phyloP scores from a whole-genome alignment of 805 yeast species.

The Metschnikowia lunata region DNA sequence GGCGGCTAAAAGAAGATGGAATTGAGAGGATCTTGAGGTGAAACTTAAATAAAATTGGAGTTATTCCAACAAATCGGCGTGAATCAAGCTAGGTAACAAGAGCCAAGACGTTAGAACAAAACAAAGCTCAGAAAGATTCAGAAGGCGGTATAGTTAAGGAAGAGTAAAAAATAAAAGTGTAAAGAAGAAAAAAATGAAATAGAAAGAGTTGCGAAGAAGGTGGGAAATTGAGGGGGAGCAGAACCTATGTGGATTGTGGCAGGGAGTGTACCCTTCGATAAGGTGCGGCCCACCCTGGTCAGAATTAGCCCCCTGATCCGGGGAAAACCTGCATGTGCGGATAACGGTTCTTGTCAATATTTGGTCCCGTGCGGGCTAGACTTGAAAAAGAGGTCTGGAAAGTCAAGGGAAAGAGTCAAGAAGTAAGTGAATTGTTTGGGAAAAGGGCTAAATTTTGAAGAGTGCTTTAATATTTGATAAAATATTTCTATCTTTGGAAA shows the following conservation, averaged over 20 bases:
- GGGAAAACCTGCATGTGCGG: constrained; percentile 2
- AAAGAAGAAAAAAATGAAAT: neutral
- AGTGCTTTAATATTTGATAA: too few species aligned
- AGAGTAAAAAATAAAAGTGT: neutral
- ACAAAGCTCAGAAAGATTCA: neutral
- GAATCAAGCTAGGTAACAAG: neutral
- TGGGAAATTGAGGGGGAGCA: neutral
- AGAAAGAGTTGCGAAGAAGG: neutral
- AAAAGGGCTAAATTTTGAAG: neutral
- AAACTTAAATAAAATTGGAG: neutral
- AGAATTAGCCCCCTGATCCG: neutral
- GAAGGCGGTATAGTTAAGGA: neutral
- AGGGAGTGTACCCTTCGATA: constrained; percentile 7
- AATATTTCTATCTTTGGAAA: neutral
- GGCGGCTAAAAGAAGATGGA: too few species aligned
- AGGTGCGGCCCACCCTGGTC: neutral
- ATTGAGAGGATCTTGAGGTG: too few species aligned
- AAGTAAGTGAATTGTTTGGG: neutral
- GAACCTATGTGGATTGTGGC: constrained; percentile 5
- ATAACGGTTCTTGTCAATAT: neutral
- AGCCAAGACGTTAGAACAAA: neutral
- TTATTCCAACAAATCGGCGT: neutral
- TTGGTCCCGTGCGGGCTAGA: neutral
- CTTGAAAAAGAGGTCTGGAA: too few species aligned
- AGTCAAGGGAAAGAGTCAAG: too few species aligned